Evolutionary conservation across 176 grass and related monocot species (phyloP).

Genomic region (Musa itinerans): DNA sequence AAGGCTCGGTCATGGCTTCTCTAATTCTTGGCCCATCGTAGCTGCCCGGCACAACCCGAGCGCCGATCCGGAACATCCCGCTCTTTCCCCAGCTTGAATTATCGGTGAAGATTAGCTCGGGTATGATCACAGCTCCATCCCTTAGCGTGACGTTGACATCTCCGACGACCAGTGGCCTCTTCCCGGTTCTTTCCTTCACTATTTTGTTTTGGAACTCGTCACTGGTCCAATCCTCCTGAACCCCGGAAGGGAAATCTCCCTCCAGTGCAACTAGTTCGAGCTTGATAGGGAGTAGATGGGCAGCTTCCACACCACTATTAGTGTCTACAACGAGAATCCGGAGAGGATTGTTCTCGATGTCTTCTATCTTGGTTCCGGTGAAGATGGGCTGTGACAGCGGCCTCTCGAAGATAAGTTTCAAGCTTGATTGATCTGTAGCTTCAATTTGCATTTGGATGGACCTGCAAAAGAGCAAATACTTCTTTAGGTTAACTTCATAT

Average conservation of each 20-base stretch:
- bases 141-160: constrained; percentile 53
- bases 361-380: constrained; percentile 80
- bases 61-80: constrained; percentile 69
- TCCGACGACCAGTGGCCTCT: constrained; percentile 67
- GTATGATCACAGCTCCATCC: constrained; percentile 32
- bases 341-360: constrained; percentile 21
- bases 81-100: constrained; percentile 73
- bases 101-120: constrained; percentile 58
- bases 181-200: constrained; percentile 55
- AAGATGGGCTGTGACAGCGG: constrained; percentile 48
- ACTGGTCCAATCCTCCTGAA: constrained; percentile 35
- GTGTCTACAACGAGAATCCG: constrained; percentile 42
- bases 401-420: constrained; percentile 43
- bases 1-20: constrained; percentile 67
- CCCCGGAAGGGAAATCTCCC: constrained; percentile 49
- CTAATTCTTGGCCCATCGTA: constrained; percentile 32
- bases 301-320: constrained; percentile 20
- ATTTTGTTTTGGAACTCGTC: constrained; percentile 40
- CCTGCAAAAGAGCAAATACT: constrained; percentile 16
- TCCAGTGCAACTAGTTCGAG: constrained; percentile 63
- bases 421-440: constrained; percentile 15
- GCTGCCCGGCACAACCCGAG: constrained; percentile 28
- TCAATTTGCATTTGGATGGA: constrained; percentile 24
- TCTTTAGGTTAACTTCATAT: not conserved
- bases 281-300: constrained; percentile 23